Conservation (phyloP, 352 stramenopile genomes). For the Phytophthora sp. region DNA sequence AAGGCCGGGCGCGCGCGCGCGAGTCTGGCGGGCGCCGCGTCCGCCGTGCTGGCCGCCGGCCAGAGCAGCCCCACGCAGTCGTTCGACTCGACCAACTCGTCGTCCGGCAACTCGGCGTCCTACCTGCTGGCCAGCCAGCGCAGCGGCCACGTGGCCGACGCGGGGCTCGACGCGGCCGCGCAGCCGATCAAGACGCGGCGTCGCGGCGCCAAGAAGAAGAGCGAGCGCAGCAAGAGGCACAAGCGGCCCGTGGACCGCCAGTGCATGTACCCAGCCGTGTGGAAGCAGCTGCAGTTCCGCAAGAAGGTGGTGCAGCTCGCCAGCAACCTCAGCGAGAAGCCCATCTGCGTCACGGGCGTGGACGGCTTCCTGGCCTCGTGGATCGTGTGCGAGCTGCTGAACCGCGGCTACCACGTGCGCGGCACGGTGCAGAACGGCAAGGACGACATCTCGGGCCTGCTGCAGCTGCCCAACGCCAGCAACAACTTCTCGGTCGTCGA, state of each 20-base stretch:
- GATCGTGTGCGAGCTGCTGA: conserved; percentile 85
- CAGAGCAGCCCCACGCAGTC: conserved; percentile 34
- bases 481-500: conserved; percentile 89
- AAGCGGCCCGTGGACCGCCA: conserved; percentile 46
- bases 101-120: conserved; percentile 32
- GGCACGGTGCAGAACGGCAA: conserved; percentile 88
- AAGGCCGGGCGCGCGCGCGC: conserved; percentile 20
- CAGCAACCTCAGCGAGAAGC: conserved; percentile 75
- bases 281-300: conserved; percentile 81
- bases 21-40: conserved; percentile 21
- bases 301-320: conserved; percentile 85
- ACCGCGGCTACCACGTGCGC: conserved; percentile 78
- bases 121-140: conserved; percentile 25
- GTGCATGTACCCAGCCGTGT: conserved; percentile 83
- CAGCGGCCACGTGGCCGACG: conserved; percentile 27
- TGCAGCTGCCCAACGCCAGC: conserved; percentile 67
- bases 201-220: conserved; percentile 34
- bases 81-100: conserved; percentile 47
- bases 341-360: conserved; percentile 87
- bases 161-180: not conserved
- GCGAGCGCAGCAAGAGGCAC: conserved; percentile 29
- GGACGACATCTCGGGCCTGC: conserved; percentile 83
- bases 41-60: conserved; percentile 19
- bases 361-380: conserved; percentile 87
- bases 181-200: conserved; percentile 32